phyloP scores from a whole-genome alignment of 768 basidiomycete genomes.

The Auriscalpium orientale region DNA sequence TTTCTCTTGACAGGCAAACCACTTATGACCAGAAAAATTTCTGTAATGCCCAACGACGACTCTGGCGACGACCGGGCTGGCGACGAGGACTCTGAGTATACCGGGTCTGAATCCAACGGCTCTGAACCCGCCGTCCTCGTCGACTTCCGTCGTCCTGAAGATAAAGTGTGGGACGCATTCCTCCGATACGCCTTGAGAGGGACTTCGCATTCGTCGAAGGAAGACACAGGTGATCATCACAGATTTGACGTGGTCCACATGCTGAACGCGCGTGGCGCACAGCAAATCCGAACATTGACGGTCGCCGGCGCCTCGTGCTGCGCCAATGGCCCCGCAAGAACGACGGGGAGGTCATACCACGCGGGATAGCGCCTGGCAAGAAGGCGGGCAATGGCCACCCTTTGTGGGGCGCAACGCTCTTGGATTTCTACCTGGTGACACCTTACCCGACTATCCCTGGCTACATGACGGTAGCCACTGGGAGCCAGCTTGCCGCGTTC shows the following conservation, averaged over 20 bases:
- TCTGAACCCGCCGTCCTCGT: no score
- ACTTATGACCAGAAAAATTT: no score
- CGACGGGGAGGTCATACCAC: constrained; percentile 10
- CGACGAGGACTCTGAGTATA: no score
- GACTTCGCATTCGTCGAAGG: neutral
- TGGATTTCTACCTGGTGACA: constrained; percentile 31
- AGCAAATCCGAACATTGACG: neutral
- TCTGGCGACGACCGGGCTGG: no score
- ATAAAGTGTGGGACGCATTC: neutral
- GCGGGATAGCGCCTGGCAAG: constrained; percentile 21
- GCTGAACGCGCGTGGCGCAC: neutral
- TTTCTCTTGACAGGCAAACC: no score
- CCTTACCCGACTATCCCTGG: constrained; percentile 1
- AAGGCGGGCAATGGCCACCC: constrained; percentile 23
- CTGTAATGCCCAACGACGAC: no score
- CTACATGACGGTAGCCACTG: constrained; percentile 22
- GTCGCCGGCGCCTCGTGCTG: constrained; percentile 20
- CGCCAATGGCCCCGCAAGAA: constrained; percentile 28
- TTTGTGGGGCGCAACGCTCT: constrained; percentile 37
- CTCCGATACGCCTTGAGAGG: neutral
- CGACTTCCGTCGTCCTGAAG: neutral
- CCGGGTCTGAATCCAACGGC: no score
- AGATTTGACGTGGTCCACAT: neutral
- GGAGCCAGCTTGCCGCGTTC: constrained; percentile 31
- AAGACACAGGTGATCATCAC: neutral